Evolutionary conservation across 192 early-diverging fungal genomes (phyloP), one percentile per base, ranked within the genome.

Genomic region (Coemansia sp.): DNA sequence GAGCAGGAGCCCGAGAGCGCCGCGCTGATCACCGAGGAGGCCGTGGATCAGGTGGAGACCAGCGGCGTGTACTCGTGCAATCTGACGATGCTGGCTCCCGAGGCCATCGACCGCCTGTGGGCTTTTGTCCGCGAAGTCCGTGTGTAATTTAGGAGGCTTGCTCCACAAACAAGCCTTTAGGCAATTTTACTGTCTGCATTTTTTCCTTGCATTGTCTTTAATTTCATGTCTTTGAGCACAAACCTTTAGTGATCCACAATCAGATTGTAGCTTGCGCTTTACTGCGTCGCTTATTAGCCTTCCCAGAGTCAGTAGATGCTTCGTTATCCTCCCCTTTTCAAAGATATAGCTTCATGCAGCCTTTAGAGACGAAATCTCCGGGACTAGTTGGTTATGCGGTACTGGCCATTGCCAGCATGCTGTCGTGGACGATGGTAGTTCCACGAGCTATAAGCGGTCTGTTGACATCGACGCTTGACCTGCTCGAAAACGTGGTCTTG

Each of bases 31-130:
- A 74, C 71, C 18, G 55, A 55, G 8, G 60, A 63, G 42, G 65
- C 65, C 3, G 49, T 59, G 10, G 61, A 63, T 44, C 49, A 40
- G 35, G 65, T 74, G 12, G 55, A 62, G 42, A 44, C 41, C 40
- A 38, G 30, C 42, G 70, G 70, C 47, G 33, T 57, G 43, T 74
- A 74, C 45, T 55, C 64, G 11, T 74, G 65, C 42, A 68, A 68
- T 42, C 49, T 74, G 16, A 60, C 71, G 10, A 39, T 12, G 12
- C 45, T 68, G 53, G 46, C 43, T 4, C 61, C 65, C 13, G 58
- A 60, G 44, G 72, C 65, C 6, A 75, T 75, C 52, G 72, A 64
- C 44, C 41, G 41, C 36, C 65, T 75, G 36, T 75, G 72, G 72
- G 45, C 55, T 7, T 75, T 68, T 54, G 54, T 75, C 9, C 54